Conservation (phyloP, 148 eudicot genomes). For the Salicornia ramosissima region DNA sequence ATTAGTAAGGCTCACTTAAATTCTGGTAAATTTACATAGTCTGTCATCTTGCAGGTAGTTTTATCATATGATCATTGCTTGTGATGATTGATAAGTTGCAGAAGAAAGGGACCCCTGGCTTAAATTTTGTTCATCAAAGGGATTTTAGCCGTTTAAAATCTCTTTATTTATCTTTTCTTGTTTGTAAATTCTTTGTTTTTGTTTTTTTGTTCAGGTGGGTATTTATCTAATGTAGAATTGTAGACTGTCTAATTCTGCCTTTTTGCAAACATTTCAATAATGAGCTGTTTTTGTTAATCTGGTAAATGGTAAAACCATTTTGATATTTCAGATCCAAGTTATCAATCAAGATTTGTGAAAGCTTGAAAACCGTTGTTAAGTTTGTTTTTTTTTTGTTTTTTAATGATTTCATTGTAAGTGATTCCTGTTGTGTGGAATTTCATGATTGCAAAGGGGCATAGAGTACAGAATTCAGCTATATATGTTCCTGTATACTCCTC, state of each 20-base stretch:
- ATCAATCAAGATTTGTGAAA: no score
- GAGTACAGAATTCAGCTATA: no score
- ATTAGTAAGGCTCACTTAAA: not conserved
- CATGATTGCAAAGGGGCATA: not conserved
- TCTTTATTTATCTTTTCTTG: not conserved
- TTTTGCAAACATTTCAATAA: not conserved
- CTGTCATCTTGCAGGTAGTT: conserved; percentile 19
- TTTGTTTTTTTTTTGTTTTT: no score
- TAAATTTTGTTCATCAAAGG: not conserved
- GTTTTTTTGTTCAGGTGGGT: not conserved
- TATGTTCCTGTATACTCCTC: no score
- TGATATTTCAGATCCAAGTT: no score
- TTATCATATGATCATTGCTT: not conserved
- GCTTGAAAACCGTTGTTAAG: no score
- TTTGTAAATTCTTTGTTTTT: conserved; percentile 11
- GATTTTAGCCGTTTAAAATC: conserved; percentile 7
- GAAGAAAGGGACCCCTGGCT: not conserved
- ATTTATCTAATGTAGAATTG: no score
- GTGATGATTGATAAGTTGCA: conserved; percentile 7
- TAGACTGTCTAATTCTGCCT: not conserved
- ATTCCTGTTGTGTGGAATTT: not conserved
- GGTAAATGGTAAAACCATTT: not conserved
- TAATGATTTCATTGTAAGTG: not conserved
- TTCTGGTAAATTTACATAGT: not conserved
- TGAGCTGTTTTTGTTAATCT: not conserved